phyloP scores from a whole-genome alignment of 2,329 filamentous ascomycete genomes.

The Onygenales sp. region DNA sequence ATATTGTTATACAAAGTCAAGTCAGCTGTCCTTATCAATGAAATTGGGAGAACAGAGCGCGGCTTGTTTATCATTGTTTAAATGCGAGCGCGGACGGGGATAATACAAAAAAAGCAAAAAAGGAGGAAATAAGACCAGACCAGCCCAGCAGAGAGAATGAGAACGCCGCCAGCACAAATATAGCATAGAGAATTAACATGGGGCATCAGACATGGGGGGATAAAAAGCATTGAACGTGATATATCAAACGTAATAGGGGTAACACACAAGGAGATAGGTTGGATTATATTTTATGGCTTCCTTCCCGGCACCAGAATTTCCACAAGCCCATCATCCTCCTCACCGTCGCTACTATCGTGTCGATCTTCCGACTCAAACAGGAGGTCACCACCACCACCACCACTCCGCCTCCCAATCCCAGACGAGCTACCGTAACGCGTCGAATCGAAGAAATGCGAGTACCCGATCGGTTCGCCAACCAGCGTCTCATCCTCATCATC shows the following conservation, averaged over 20 bases:
- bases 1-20: background rate
- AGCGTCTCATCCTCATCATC: constrained; percentile 44
- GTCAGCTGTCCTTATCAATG: background rate
- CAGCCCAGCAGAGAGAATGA: too few relatives aligned
- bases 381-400: constrained; percentile 10
- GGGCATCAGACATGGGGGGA: too few relatives aligned
- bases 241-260: background rate
- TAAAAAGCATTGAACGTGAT: background rate
- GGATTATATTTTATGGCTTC: constrained; percentile 11
- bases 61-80: background rate
- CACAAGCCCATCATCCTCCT: constrained; percentile 33
- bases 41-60: background rate
- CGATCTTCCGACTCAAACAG: constrained; percentile 21
- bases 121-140: too few relatives aligned
- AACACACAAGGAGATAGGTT: background rate
- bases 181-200: too few relatives aligned
- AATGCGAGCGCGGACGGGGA: background rate
- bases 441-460: constrained; percentile 53
- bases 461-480: constrained; percentile 57
- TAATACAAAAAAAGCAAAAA: background rate
- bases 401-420: constrained; percentile 12
- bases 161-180: too few relatives aligned
- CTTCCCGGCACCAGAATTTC: constrained; percentile 36
- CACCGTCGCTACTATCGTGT: constrained; percentile 35
- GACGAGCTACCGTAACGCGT: constrained; percentile 1